Evolutionary conservation across 2,329 filamentous ascomycete species (phyloP).

Genomic region (Scortechinia acanthostroma): DNA sequence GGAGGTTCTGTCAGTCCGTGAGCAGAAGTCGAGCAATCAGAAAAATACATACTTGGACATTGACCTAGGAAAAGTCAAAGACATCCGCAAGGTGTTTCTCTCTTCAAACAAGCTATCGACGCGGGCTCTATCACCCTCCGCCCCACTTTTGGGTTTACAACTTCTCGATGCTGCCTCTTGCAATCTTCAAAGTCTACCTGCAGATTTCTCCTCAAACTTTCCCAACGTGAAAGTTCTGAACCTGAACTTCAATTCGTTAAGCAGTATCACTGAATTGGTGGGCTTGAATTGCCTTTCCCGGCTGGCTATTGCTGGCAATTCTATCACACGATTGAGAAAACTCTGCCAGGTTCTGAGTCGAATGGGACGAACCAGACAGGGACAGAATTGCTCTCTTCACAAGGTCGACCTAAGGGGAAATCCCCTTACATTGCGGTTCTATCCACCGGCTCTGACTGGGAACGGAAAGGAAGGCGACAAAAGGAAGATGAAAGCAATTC

Average conservation of each 20-base stretch:
- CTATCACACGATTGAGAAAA: not conserved
- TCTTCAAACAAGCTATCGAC: not conserved
- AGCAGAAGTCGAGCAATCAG: not conserved
- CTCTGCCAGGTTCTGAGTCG: not conserved
- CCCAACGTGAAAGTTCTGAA: not conserved
- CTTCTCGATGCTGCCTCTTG: not conserved
- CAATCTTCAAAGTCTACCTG: not conserved
- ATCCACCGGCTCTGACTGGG: not conserved
- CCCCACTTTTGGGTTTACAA: not conserved
- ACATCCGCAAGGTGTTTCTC: not conserved
- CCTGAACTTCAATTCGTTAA: not conserved
- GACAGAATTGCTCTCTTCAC: not conserved
- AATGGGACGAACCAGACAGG: not conserved
- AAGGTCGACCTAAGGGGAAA: not conserved
- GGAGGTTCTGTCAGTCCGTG: not conserved
- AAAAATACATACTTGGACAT: not conserved
- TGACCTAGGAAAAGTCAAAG: not conserved
- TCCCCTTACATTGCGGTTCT: not conserved
- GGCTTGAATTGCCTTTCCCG: slow-evolving; percentile 2
- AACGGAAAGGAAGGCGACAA: not conserved
- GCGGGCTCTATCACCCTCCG: not conserved
- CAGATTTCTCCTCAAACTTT: not conserved
- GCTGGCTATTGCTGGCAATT: not conserved
- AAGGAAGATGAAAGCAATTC: not conserved
- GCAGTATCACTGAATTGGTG: not conserved